These are phyloP conservation scores for Tympanopsis confertula DNA, from an alignment of 2,329 filamentous ascomycete species.

Conservation along the genomic window DNA sequence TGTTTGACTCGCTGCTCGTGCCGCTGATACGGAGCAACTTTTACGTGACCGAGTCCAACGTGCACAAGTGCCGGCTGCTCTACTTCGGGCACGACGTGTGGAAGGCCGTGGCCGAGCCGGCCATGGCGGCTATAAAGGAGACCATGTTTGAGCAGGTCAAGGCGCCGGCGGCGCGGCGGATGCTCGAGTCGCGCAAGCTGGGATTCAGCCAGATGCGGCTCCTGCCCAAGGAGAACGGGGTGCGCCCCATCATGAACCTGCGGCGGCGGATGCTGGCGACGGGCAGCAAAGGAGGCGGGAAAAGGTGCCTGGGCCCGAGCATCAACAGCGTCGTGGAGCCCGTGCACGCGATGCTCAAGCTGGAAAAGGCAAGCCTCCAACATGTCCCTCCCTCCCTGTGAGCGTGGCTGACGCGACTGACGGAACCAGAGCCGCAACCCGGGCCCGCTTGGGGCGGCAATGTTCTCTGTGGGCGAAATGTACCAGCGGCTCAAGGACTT, in stretches of 20 bases:
- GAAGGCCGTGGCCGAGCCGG: constrained; percentile 64
- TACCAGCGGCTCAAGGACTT: constrained; percentile 64
- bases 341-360: constrained; percentile 64
- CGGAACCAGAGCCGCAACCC: constrained; percentile 32
- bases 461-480: constrained; percentile 75
- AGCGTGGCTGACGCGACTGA: too few species aligned
- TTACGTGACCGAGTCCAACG: constrained; percentile 83
- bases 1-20: constrained; percentile 85
- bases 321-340: constrained; percentile 64
- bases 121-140: constrained; percentile 52
- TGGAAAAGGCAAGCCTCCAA: constrained; percentile 51
- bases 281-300: constrained; percentile 32
- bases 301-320: constrained; percentile 43
- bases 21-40: constrained; percentile 81
- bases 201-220: constrained; percentile 72
- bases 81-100: constrained; percentile 94
- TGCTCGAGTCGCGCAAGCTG: constrained; percentile 51
- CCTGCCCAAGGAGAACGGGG: constrained; percentile 65
- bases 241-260: constrained; percentile 82
- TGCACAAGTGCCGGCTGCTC: constrained; percentile 70
- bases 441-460: constrained; percentile 58
- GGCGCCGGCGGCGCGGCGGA: constrained; percentile 36
- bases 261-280: constrained; percentile 46
- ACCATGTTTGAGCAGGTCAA: constrained; percentile 72
- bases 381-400: background rate